These are phyloP conservation scores for Candida tammaniensis DNA, from an alignment of 805 yeast species.

Conservation along the genomic window DNA sequence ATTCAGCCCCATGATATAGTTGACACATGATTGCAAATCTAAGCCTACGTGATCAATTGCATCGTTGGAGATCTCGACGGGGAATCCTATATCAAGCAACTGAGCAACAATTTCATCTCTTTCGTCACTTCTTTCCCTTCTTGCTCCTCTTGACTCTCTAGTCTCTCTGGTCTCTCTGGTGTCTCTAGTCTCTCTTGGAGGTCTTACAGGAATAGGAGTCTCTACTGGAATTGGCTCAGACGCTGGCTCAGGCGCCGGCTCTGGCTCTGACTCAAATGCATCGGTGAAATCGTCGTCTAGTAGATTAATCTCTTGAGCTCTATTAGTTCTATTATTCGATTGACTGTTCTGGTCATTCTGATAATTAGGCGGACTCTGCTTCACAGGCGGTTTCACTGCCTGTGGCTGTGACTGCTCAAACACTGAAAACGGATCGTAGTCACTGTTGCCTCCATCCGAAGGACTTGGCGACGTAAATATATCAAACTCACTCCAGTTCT, in stretches of 20 bases:
- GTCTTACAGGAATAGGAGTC: neutral
- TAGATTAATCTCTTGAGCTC: slow-evolving; percentile 21
- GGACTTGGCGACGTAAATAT: slow-evolving; percentile 8
- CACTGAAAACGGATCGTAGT: slow-evolving; percentile 25
- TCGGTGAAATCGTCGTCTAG: slow-evolving; percentile 45
- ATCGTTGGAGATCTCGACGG: slow-evolving; percentile 53
- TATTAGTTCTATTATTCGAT: no score
- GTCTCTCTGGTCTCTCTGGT: slow-evolving; percentile 4
- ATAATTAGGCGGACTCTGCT: neutral
- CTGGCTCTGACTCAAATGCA: slow-evolving; percentile 21
- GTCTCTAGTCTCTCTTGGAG: neutral
- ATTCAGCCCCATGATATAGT: slow-evolving; percentile 52
- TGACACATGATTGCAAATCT: slow-evolving; percentile 64
- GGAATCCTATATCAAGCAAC: slow-evolving; percentile 77
- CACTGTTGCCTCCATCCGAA: neutral
- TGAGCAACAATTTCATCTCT: slow-evolving; percentile 60
- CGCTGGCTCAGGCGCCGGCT: slow-evolving; percentile 1
- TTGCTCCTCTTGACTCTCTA: neutral
- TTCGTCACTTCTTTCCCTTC: no score
- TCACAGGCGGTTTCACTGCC: neutral
- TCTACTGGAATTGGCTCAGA: slow-evolving; percentile 1
- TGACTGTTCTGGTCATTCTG: slow-evolving; percentile 1
- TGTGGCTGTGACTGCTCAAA: slow-evolving; percentile 11
- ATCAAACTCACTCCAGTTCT: slow-evolving; percentile 11
- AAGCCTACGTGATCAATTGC: slow-evolving; percentile 61